A percentile compares a stretch with the other conserved stretches of the same genome.
phyloP scores from a whole-genome alignment of 2,329 filamentous ascomycete genomes.

The Volutella citrinella region DNA sequence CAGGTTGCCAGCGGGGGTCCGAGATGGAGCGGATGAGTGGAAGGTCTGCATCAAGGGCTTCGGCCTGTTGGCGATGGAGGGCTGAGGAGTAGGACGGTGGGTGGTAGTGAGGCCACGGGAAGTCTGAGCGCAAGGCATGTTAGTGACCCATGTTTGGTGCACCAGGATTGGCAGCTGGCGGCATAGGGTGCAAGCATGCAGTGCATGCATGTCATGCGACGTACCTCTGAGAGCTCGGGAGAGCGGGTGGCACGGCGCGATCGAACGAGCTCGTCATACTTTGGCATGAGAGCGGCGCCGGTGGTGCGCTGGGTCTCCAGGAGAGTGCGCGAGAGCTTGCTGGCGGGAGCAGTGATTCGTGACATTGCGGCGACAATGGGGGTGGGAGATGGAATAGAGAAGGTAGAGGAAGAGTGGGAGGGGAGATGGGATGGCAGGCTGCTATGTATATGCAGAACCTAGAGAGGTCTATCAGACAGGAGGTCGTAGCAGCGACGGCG shows the following conservation, averaged over 20 bases:
- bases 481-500: slow-evolving; percentile 14
- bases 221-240: slow-evolving; percentile 29
- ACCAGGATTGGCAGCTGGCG: no score
- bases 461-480: slow-evolving; percentile 6
- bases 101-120: slow-evolving; percentile 44
- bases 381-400: slow-evolving; percentile 6
- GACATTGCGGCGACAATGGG: slow-evolving; percentile 36
- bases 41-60: slow-evolving; percentile 65
- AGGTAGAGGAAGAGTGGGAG: background rate
- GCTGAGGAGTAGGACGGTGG: slow-evolving; percentile 46
- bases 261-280: slow-evolving; percentile 45
- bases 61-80: slow-evolving; percentile 41
- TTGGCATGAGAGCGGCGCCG: slow-evolving; percentile 41
- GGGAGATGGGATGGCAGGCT: background rate
- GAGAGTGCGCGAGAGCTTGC: slow-evolving; percentile 47
- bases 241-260: slow-evolving; percentile 30
- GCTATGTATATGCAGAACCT: slow-evolving; percentile 16
- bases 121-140: no score
- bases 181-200: no score
- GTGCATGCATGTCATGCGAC: no score
- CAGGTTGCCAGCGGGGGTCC: slow-evolving; percentile 38
- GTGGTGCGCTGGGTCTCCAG: slow-evolving; percentile 40
- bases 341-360: slow-evolving; percentile 46
- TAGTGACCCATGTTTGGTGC: no score
- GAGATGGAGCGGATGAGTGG: slow-evolving; percentile 44